Conservation (phyloP, 2,329 filamentous ascomycete species). For the Aspergillus tubingensis region DNA sequence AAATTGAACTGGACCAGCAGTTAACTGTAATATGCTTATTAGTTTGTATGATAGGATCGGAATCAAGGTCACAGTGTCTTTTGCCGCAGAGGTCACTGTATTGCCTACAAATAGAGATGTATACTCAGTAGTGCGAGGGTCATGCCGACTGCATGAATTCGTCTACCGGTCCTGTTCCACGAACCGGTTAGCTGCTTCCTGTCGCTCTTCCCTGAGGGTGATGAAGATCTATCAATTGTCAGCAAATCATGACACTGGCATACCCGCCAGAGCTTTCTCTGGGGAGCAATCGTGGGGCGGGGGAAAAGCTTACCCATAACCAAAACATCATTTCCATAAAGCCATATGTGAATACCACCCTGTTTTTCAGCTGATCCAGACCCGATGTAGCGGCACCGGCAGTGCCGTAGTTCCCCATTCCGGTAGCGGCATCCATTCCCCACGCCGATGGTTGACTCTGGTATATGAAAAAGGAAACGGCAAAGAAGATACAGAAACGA, state of each 20-base stretch:
- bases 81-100: not conserved
- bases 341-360: constrained; percentile 79
- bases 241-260: constrained; percentile 11
- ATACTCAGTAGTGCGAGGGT: not conserved
- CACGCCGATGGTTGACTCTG: constrained; percentile 32
- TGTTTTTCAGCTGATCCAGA: constrained; percentile 74
- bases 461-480: constrained; percentile 42
- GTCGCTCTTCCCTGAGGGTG: constrained; percentile 41
- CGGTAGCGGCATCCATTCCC: constrained; percentile 19
- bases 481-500: constrained; percentile 40
- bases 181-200: constrained; percentile 29
- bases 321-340: constrained; percentile 82
- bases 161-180: constrained; percentile 22
- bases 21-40: not conserved
- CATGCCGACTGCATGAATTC: no score
- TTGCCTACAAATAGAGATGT: not conserved
- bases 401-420: constrained; percentile 22
- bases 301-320: constrained; percentile 69
- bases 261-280: not conserved
- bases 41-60: not conserved
- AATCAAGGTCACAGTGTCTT: not conserved
- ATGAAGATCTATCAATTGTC: constrained; percentile 31
- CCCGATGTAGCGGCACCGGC: constrained; percentile 24
- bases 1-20: not conserved
- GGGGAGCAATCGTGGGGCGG: not conserved